These are phyloP conservation scores for Candida chilensis DNA, from an alignment of 805 yeast genomes.

Conservation along the genomic window DNA sequence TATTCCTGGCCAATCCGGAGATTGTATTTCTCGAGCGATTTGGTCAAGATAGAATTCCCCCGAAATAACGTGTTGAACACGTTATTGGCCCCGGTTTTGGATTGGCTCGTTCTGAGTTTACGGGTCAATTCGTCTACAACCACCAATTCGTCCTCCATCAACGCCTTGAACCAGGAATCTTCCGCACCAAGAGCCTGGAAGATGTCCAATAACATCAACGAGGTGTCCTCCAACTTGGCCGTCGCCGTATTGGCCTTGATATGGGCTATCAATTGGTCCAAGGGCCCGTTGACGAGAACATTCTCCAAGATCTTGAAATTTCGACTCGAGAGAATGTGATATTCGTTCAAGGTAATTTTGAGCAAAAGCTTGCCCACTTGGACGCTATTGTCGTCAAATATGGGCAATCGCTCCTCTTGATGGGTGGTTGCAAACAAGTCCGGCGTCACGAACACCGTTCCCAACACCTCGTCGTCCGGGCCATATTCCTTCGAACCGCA, in stretches of 20 bases:
- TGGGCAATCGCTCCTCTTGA: conserved; percentile 27
- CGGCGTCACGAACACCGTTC: conserved; percentile 46
- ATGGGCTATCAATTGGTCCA: conserved; percentile 41
- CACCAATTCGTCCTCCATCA: conserved; percentile 60
- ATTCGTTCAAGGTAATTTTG: conserved; percentile 38
- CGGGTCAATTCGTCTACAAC: conserved; percentile 35
- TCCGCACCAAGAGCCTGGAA: conserved; percentile 65
- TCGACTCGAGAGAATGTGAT: conserved; percentile 49
- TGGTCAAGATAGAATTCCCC: conserved; percentile 78
- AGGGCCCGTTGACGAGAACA: conserved; percentile 44
- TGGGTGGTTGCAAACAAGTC: conserved; percentile 26
- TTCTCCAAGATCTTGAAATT: conserved; percentile 56
- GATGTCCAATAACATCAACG: conserved; percentile 58
- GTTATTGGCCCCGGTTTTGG: conserved; percentile 23
- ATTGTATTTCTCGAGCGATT: conserved; percentile 71
- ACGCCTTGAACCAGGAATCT: conserved; percentile 61
- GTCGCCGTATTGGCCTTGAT: conserved; percentile 27
- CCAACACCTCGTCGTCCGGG: conserved; percentile 32
- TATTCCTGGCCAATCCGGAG: conserved; percentile 74
- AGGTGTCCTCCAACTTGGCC: conserved; percentile 41
- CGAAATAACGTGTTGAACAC: conserved; percentile 63
- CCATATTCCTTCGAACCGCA: conserved; percentile 13
- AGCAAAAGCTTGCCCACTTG: conserved; percentile 52
- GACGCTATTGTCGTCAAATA: conserved; percentile 27
- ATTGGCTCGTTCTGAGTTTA: conserved; percentile 25